phyloP scores from a whole-genome alignment of 163 green algal species.

The Trebouxia gelatinosa region DNA sequence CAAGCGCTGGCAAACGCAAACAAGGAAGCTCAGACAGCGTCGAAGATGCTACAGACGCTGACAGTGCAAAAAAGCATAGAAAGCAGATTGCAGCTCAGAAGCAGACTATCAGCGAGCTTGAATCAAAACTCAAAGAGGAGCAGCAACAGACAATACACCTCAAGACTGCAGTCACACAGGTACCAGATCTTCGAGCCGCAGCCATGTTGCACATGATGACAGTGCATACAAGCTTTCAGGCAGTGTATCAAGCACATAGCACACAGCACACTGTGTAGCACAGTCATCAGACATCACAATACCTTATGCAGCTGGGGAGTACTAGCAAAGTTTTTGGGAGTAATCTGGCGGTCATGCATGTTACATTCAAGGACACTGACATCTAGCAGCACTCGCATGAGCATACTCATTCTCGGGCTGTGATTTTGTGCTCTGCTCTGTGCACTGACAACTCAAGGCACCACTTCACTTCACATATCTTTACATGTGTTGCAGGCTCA shows the following conservation, averaged over 20 bases:
- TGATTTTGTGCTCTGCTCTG: background rate
- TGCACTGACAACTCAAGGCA: background rate
- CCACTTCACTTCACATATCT: background rate
- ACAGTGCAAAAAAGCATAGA: too few relatives aligned
- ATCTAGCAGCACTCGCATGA: background rate
- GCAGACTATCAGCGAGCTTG: background rate
- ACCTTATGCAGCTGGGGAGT: background rate
- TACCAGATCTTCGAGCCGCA: too few relatives aligned
- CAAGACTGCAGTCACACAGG: background rate
- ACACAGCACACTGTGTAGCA: too few relatives aligned
- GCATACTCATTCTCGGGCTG: background rate
- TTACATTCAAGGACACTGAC: background rate
- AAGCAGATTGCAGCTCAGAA: background rate
- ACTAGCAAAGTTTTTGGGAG: background rate
- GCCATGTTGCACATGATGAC: background rate
- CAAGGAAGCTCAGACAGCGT: background rate
- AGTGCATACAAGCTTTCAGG: background rate
- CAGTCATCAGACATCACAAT: too few relatives aligned
- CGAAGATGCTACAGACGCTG: background rate
- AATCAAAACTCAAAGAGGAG: background rate
- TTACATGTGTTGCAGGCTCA: constrained; percentile 8
- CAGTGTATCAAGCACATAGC: background rate
- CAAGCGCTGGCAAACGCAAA: constrained; percentile 19
- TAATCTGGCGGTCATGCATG: background rate
- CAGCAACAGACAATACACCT: background rate